phyloP scores from a whole-genome alignment of 2,329 filamentous ascomycete genomes.

The Magnaporthiopsis incrustans region DNA sequence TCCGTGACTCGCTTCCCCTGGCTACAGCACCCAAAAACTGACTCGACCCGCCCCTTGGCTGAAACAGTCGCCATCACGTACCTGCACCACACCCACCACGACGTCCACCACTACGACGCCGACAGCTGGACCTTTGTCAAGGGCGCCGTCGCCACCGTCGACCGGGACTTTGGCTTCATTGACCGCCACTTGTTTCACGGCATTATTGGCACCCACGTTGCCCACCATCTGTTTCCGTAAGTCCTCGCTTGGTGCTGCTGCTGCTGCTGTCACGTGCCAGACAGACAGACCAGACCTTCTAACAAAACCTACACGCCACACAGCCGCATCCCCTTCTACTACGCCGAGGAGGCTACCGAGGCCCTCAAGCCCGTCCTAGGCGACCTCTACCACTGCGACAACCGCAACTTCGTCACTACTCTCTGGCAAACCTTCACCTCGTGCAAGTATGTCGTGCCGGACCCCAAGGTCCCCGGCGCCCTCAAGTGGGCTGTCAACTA shows the following conservation, averaged over 20 bases:
- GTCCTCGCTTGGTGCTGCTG: constrained; percentile 11
- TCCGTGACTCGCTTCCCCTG: neutral
- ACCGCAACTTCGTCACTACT: constrained; percentile 33
- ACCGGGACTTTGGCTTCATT: constrained; percentile 57
- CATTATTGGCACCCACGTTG: constrained; percentile 57
- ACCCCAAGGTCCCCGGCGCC: constrained; percentile 26
- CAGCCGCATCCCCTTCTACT: constrained; percentile 50
- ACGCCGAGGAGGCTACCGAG: constrained; percentile 49
- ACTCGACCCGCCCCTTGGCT: neutral
- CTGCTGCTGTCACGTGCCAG: neutral
- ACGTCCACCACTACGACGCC: constrained; percentile 50
- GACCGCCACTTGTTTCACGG: constrained; percentile 59
- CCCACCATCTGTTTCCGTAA: constrained; percentile 54
- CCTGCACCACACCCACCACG: constrained; percentile 62
- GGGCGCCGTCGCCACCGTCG: constrained; percentile 54
- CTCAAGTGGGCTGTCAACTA: constrained; percentile 25
- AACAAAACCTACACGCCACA: neutral
- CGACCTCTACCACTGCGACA: constrained; percentile 40
- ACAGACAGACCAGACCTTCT: neutral
- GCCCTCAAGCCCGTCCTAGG: constrained; percentile 50
- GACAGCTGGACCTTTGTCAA: constrained; percentile 54
- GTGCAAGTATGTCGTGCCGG: constrained; percentile 38
- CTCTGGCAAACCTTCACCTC: constrained; percentile 37
- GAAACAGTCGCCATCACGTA: constrained; percentile 61
- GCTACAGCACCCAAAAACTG: neutral